Evolutionary conservation across 2,329 filamentous ascomycete species (phyloP).

Genomic region (Ophiognomonia clavigignenti-juglandacearum): DNA sequence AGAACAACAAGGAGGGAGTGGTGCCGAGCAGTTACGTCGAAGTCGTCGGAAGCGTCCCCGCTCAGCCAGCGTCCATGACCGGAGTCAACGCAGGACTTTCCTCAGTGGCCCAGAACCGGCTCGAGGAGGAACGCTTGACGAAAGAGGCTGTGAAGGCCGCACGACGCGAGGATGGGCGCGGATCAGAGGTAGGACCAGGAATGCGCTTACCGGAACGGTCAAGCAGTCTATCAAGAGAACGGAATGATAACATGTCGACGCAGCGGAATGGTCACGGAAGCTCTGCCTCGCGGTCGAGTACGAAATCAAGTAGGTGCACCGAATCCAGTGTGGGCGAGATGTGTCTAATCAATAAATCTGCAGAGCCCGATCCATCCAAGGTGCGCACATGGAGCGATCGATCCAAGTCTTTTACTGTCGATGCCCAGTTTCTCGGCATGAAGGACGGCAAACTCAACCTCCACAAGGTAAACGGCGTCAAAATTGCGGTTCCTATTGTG

Average conservation of each 20-base stretch:
- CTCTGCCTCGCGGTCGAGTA: slow-evolving; percentile 50
- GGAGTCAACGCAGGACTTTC: slow-evolving; percentile 54
- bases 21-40: slow-evolving; percentile 97
- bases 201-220: slow-evolving; percentile 71
- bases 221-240: slow-evolving; percentile 69
- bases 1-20: slow-evolving; percentile 91
- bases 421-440: slow-evolving; percentile 91
- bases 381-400: slow-evolving; percentile 93
- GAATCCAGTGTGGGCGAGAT: background rate
- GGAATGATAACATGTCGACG: slow-evolving; percentile 62
- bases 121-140: slow-evolving; percentile 79
- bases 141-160: slow-evolving; percentile 69
- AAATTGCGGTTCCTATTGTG: slow-evolving; percentile 89
- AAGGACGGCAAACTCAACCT: slow-evolving; percentile 96
- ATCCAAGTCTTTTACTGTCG: slow-evolving; percentile 92
- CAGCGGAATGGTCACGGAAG: slow-evolving; percentile 64
- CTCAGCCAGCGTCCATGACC: slow-evolving; percentile 40
- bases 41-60: slow-evolving; percentile 63
- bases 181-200: slow-evolving; percentile 71
- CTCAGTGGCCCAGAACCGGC: slow-evolving; percentile 68
- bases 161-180: slow-evolving; percentile 50
- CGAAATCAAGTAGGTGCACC: slow-evolving; percentile 66
- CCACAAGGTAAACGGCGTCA: slow-evolving; percentile 96
- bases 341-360: slow-evolving; percentile 4
- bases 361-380: slow-evolving; percentile 78